phyloP scores from a whole-genome alignment of 2,329 filamentous ascomycete species.

The Shiraia bambusicola region DNA sequence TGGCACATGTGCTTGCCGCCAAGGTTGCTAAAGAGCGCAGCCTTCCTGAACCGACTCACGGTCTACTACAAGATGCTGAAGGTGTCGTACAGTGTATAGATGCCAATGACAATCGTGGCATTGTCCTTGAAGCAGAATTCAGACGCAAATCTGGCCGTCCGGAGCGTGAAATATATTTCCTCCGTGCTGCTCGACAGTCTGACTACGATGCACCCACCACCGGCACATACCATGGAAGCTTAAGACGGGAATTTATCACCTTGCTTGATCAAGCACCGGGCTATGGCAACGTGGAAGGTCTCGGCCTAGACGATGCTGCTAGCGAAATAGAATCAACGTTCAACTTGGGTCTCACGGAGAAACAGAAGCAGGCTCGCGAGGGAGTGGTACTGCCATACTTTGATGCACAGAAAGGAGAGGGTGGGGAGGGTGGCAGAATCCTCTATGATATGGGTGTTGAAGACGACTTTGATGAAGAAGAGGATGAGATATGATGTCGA shows the following conservation, averaged over 20 bases:
- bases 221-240: slow-evolving; percentile 31
- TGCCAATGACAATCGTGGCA: slow-evolving; percentile 54
- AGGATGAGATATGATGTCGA: slow-evolving; percentile 75
- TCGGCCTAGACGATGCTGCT: slow-evolving; percentile 26
- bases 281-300: slow-evolving; percentile 25
- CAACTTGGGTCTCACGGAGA: slow-evolving; percentile 81
- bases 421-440: slow-evolving; percentile 86
- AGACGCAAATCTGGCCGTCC: slow-evolving; percentile 78
- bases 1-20: slow-evolving; percentile 71
- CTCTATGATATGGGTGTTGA: slow-evolving; percentile 95
- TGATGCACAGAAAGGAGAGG: slow-evolving; percentile 80
- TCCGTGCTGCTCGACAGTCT: slow-evolving; percentile 34
- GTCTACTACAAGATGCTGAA: slow-evolving; percentile 73
- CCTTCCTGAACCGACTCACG: slow-evolving; percentile 73
- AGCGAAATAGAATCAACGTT: slow-evolving; percentile 67
- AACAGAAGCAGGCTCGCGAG: slow-evolving; percentile 82
- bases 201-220: slow-evolving; percentile 20
- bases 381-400: slow-evolving; percentile 93
- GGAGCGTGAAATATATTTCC: slow-evolving; percentile 68
- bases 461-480: slow-evolving; percentile 95
- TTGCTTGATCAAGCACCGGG: slow-evolving; percentile 73
- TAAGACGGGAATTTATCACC: slow-evolving; percentile 54
- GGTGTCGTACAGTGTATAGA: slow-evolving; percentile 72
- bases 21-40: slow-evolving; percentile 77
- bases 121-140: slow-evolving; percentile 84